Base-by-base conservation (phyloP, 495 filamentous ascomycete genomes). In the Lichina pygmaea region DNA sequence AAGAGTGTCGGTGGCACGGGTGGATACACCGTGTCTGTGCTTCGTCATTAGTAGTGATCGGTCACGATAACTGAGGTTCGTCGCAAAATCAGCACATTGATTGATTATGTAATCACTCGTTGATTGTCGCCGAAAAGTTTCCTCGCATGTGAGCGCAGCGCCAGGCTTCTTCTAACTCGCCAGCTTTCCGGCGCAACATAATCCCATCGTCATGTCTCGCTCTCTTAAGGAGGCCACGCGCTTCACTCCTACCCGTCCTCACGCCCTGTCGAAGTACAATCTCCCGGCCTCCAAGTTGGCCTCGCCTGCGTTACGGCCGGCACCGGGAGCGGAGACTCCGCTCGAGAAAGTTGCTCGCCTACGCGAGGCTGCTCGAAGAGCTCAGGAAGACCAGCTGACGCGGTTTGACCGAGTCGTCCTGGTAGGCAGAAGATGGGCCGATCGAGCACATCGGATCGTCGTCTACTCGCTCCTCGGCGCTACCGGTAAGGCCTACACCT, bases 221-320 rank as follows among this genome's bases (percentile, higher is more conserved):
- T 86, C 81, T 61, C 77, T 84, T 57, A 75, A 73, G 51, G 89
- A 94, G 63, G 84, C 89, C 48, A 97, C 89, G 57, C 75, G 86
- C 49, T 97, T 97, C 69, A 95, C 86, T 44, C 72, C 86, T 33
- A 92, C 82, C 38, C 80, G 77, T 44, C 86, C 85, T 12, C 85
- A 93, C 66, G 85, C 82, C 50, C 70, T 68, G 60, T 75, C 78
- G 51, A 80, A 81, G 54, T 58, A 54, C 47, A 51, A 59, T 44
- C 55, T 48, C 45, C 33, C 48, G 44, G 53, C 55, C 16, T 47
- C 58, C 11, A 44, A 50, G 43, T 51, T 51, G 15, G 34, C 57
- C 42, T 44, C 48, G 15, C 48, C 51, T 15, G 47, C 53, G 32
- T 57, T 61, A 24, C 60, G 61, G 46, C 51, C 24, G 43, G 43